phyloP scores from a whole-genome alignment of 768 basidiomycete genomes.

The Pluteus cervinus region DNA sequence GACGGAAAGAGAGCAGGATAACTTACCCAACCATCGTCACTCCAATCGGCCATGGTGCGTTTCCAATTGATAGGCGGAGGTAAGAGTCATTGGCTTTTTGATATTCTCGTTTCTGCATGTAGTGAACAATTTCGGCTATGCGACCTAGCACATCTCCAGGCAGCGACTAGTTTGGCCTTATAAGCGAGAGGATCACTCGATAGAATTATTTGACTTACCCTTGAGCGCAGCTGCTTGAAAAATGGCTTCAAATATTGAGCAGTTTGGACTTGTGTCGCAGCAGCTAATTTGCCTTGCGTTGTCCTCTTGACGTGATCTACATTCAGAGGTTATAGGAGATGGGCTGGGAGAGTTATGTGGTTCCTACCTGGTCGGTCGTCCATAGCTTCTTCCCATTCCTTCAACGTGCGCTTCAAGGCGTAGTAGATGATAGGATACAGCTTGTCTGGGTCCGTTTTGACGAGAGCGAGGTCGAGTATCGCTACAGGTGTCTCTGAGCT shows the following conservation, averaged over 20 bases:
- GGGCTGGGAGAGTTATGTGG: not conserved
- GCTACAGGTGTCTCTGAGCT: slow-evolving; percentile 36
- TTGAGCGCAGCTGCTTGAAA: slow-evolving; percentile 83
- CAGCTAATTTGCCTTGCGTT: slow-evolving; percentile 88
- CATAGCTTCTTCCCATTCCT: slow-evolving; percentile 97
- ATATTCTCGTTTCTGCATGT: slow-evolving; percentile 96
- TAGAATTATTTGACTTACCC: slow-evolving; percentile 44
- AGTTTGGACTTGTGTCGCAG: slow-evolving; percentile 92
- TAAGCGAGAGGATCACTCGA: slow-evolving; percentile 2
- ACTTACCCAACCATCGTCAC: slow-evolving; percentile 98
- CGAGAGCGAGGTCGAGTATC: slow-evolving; percentile 69
- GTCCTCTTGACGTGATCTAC: slow-evolving; percentile 82
- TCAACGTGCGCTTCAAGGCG: slow-evolving; percentile 84
- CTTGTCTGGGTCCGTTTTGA: slow-evolving; percentile 92
- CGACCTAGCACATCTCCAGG: slow-evolving; percentile 79
- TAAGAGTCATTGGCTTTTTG: slow-evolving; percentile 97
- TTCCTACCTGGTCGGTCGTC: slow-evolving; percentile 81
- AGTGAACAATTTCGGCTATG: slow-evolving; percentile 90
- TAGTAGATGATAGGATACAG: slow-evolving; percentile 97
- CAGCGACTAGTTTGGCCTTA: slow-evolving; percentile 44
- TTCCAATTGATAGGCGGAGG: slow-evolving; percentile 93
- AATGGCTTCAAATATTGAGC: slow-evolving; percentile 96
- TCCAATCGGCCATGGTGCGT: slow-evolving; percentile 99
- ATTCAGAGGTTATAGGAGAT: slow-evolving; percentile 5
- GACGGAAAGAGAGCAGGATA: not conserved